Evolutionary conservation across 495 filamentous ascomycete genomes (phyloP).

Genomic region (Tetracladium setigerum): DNA sequence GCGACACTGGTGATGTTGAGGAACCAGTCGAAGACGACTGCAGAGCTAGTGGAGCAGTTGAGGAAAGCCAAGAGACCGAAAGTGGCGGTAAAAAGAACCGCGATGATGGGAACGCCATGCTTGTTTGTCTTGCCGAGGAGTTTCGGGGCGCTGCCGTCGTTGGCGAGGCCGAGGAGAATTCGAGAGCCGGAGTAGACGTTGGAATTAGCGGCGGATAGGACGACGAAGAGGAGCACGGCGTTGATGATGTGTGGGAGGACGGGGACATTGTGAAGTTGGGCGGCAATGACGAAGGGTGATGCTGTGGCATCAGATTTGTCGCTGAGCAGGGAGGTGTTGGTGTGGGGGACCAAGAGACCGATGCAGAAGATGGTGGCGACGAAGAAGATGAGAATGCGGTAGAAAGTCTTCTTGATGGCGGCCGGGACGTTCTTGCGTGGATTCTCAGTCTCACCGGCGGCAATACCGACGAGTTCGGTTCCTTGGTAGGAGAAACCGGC

Average conservation of each 20-base stretch:
- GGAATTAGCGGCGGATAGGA: slow-evolving; percentile 65
- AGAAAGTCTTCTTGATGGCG: slow-evolving; percentile 63
- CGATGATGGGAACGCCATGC: slow-evolving; percentile 53
- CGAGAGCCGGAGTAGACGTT: slow-evolving; percentile 78
- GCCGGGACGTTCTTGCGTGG: slow-evolving; percentile 63
- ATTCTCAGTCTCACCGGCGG: slow-evolving; percentile 67
- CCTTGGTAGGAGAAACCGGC: slow-evolving; percentile 81
- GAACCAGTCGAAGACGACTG: slow-evolving; percentile 56
- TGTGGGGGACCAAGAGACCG: slow-evolving; percentile 57
- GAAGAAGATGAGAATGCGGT: slow-evolving; percentile 65
- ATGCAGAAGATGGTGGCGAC: slow-evolving; percentile 63
- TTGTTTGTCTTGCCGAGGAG: slow-evolving; percentile 47
- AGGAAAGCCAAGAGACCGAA: slow-evolving; percentile 58
- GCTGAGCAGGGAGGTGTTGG: slow-evolving; percentile 45
- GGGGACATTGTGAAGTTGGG: slow-evolving; percentile 53
- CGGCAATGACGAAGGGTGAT: slow-evolving; percentile 59
- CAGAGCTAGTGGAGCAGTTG: slow-evolving; percentile 44
- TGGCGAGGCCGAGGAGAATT: slow-evolving; percentile 63
- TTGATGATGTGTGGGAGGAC: slow-evolving; percentile 69
- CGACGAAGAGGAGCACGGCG: slow-evolving; percentile 60
- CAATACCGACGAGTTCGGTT: slow-evolving; percentile 76
- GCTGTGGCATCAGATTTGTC: slow-evolving; percentile 49
- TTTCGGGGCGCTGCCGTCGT: slow-evolving; percentile 55
- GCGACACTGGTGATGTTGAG: slow-evolving; percentile 49
- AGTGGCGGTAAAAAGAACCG: slow-evolving; percentile 45